A percentile compares a stretch with the other conserved stretches of the same genome.
Evolutionary conservation across 1,284 basidiomycete species (phyloP).

Genomic region (Pyrrhoderma lamaoense): DNA sequence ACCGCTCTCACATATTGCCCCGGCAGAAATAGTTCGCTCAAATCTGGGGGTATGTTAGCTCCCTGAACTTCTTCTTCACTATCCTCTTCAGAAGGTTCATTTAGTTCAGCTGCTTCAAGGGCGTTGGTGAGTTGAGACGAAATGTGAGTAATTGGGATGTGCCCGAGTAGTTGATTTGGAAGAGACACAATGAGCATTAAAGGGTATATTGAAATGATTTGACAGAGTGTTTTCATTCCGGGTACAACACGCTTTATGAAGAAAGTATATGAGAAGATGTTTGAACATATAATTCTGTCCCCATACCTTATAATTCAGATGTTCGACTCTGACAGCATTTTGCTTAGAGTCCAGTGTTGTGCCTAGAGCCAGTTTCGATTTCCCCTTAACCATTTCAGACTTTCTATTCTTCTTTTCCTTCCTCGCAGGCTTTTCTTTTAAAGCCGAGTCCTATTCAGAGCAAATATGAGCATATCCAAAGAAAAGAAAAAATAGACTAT

Average conservation of each 20-base stretch:
- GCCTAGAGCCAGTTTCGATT: conserved; percentile 7
- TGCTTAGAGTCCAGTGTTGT: conserved; percentile 24
- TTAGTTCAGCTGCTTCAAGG: conserved; percentile 54
- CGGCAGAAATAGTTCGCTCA: conserved; percentile 69
- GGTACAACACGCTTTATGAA: conserved; percentile 61
- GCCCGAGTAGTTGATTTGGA: conserved; percentile 91
- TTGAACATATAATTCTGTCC: neutral
- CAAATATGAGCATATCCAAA: neutral
- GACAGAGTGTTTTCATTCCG: conserved; percentile 84
- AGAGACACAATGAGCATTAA: conserved; percentile 89
- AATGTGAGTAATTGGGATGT: conserved; percentile 93
- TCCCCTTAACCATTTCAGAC: conserved; percentile 1
- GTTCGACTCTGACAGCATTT: conserved; percentile 69
- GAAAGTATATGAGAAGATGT: neutral
- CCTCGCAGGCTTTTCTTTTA: conserved; percentile 26
- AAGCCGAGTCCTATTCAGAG: conserved; percentile 20
- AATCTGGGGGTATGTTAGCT: conserved; percentile 44
- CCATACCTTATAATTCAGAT: conserved; percentile 86
- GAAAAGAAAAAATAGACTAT: neutral
- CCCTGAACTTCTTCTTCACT: conserved; percentile 30
- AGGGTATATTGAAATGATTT: conserved; percentile 83
- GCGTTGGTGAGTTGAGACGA: conserved; percentile 76
- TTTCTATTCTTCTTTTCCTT: conserved; percentile 21
- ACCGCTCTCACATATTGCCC: conserved; percentile 85
- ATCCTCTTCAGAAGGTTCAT: conserved; percentile 34